phyloP scores from a whole-genome alignment of 2,329 filamentous ascomycete species.

The Rutstroemia sp. region DNA sequence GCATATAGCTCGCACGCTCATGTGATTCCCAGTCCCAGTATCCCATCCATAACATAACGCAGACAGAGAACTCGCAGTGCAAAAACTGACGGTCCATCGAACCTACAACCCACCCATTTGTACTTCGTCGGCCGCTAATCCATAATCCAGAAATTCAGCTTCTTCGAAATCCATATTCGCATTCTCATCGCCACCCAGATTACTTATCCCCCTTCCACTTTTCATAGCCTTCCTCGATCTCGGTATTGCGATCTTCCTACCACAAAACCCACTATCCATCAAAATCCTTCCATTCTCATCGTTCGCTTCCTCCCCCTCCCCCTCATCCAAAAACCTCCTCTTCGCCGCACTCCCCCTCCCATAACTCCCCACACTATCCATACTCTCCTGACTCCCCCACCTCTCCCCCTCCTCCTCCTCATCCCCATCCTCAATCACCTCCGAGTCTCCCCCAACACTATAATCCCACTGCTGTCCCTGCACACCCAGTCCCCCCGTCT shows the following conservation, averaged over 20 bases:
- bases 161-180: conserved; percentile 53
- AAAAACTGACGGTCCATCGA: background rate
- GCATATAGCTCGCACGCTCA: too few species aligned
- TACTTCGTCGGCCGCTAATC: conserved; percentile 17
- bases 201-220: conserved; percentile 17
- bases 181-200: conserved; percentile 38
- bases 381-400: conserved; percentile 23
- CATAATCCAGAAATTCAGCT: conserved; percentile 53
- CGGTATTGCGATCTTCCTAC: conserved; percentile 22
- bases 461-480: conserved; percentile 33
- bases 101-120: conserved; percentile 26
- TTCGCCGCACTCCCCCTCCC: conserved; percentile 15
- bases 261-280: conserved; percentile 17
- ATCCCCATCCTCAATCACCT: conserved; percentile 31
- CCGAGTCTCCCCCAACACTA: conserved; percentile 15
- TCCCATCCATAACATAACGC: too few species aligned
- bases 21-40: too few species aligned
- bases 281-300: conserved; percentile 2
- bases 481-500: conserved; percentile 56
- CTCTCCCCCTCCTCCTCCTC: conserved; percentile 27
- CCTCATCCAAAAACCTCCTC: conserved; percentile 21
- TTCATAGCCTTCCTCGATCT: conserved; percentile 20
- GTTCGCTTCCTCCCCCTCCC: conserved; percentile 8
- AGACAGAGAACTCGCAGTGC: too few species aligned
- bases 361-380: conserved; percentile 11